Conservation (phyloP, 2,329 filamentous ascomycete species). For the Colletotrichum nymphaeae region DNA sequence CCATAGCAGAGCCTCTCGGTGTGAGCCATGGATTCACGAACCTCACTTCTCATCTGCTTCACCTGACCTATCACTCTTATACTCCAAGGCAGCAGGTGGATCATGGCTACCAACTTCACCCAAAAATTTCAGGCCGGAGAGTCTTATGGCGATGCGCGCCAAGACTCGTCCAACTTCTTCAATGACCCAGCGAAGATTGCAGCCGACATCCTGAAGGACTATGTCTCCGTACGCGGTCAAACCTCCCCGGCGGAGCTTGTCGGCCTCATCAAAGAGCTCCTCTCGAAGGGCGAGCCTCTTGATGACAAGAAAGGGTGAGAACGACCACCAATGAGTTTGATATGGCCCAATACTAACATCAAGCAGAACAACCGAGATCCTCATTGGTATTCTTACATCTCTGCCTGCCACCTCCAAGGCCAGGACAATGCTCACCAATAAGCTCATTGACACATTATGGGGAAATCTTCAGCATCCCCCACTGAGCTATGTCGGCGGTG, state of each 20-base stretch:
- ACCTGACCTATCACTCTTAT: not conserved
- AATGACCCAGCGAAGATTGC: constrained; percentile 48
- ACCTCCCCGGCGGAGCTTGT: constrained; percentile 43
- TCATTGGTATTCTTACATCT: constrained; percentile 52
- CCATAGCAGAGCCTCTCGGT: not conserved
- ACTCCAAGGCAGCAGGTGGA: constrained; percentile 2
- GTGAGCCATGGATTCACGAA: not conserved
- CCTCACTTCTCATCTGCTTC: not conserved
- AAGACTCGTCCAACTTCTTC: constrained; percentile 42
- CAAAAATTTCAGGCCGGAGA: constrained; percentile 53
- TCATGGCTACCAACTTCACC: constrained; percentile 43
- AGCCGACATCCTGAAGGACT: constrained; percentile 47
- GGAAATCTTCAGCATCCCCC: constrained; percentile 66
- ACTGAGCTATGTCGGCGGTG: constrained; percentile 54
- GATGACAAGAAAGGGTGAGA: constrained; percentile 66
- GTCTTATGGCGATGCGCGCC: constrained; percentile 44
- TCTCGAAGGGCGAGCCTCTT: constrained; percentile 51
- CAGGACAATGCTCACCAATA: constrained; percentile 55
- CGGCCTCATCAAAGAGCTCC: constrained; percentile 45
- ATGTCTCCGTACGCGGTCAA: constrained; percentile 41
- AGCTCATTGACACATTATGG: constrained; percentile 65
- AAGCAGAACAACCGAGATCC: constrained; percentile 49
- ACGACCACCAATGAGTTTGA: too few relatives aligned
- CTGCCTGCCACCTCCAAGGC: constrained; percentile 48
- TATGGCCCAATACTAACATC: not conserved